Evolutionary conservation across 352 stramenopile genomes (phyloP).

Genomic region (Globisporangium solare): DNA sequence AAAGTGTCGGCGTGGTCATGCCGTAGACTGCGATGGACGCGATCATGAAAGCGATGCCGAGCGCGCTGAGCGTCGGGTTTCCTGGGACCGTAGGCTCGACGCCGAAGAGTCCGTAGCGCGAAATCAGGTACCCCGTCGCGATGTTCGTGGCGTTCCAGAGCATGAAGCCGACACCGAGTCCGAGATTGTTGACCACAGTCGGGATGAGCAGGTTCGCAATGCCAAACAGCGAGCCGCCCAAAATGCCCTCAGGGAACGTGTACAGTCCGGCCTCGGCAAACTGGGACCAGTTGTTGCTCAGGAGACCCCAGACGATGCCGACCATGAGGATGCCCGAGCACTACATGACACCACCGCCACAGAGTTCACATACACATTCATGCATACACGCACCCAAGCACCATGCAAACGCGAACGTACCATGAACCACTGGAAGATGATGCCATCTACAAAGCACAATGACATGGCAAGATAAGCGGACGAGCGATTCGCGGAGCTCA

Average conservation of each 20-base stretch:
- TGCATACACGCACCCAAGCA: neutral
- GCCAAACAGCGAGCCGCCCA: slow-evolving; percentile 71
- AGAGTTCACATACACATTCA: slow-evolving; percentile 4
- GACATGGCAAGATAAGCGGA: no score
- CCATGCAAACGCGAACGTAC: slow-evolving; percentile 18
- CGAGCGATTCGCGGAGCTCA: no score
- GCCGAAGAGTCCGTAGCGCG: slow-evolving; percentile 65
- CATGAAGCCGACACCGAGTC: slow-evolving; percentile 79
- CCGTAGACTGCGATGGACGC: slow-evolving; percentile 75
- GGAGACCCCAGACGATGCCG: slow-evolving; percentile 62
- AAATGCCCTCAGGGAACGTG: slow-evolving; percentile 72
- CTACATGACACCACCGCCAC: slow-evolving; percentile 20
- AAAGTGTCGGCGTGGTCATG: slow-evolving; percentile 66
- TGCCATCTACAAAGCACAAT: slow-evolving; percentile 48
- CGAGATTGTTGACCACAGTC: slow-evolving; percentile 81
- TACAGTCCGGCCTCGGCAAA: slow-evolving; percentile 73
- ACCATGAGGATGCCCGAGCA: slow-evolving; percentile 84
- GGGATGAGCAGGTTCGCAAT: slow-evolving; percentile 81
- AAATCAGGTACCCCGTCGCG: slow-evolving; percentile 75
- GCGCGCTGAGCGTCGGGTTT: slow-evolving; percentile 42
- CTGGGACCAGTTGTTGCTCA: slow-evolving; percentile 80
- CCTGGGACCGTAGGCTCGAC: slow-evolving; percentile 55
- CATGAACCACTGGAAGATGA: slow-evolving; percentile 90
- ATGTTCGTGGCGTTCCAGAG: slow-evolving; percentile 87
- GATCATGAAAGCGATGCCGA: slow-evolving; percentile 79